Percentiles rank a stretch among this genome's conserved stretches.
phyloP scores from a whole-genome alignment of 805 yeast species.

The Yamadazyma philogaea region DNA sequence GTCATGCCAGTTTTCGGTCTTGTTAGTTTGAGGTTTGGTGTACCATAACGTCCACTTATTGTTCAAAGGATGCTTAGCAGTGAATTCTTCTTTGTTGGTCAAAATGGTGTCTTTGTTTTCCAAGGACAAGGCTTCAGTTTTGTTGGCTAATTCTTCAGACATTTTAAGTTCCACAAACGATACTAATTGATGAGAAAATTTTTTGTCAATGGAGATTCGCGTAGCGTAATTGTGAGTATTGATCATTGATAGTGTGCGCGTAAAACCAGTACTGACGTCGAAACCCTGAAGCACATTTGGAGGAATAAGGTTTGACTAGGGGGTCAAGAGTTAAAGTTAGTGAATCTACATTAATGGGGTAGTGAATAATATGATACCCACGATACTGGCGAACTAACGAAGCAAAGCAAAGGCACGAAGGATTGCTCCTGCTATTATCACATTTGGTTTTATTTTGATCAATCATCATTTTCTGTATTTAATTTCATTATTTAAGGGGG shows the following conservation, averaged over 20 bases:
- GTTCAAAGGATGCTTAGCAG: slow-evolving; percentile 84
- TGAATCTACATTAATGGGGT: neutral
- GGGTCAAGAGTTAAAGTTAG: neutral
- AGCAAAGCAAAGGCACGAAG: too few species aligned
- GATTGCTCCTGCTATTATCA: neutral
- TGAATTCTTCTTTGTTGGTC: slow-evolving; percentile 59
- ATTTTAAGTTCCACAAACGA: slow-evolving; percentile 7
- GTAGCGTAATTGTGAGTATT: slow-evolving; percentile 8
- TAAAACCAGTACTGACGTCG: neutral
- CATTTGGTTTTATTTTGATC: neutral
- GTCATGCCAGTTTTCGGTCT: slow-evolving; percentile 85
- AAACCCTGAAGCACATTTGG: neutral
- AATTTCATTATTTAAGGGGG: neutral
- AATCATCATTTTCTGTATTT: neutral
- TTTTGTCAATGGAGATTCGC: slow-evolving; percentile 6
- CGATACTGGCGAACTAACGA: too few species aligned
- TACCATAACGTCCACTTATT: slow-evolving; percentile 96
- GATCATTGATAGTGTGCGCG: neutral
- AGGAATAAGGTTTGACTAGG: neutral
- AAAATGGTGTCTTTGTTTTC: slow-evolving; percentile 49
- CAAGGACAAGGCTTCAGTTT: slow-evolving; percentile 44
- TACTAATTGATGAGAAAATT: slow-evolving; percentile 8
- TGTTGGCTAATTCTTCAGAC: slow-evolving; percentile 27
- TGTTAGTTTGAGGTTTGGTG: slow-evolving; percentile 84
- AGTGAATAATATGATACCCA: too few species aligned